A percentile compares a stretch with the other conserved stretches of the same genome.
phyloP scores from a whole-genome alignment of 371 early-diverging fungal species.

The Mortierella sp. region DNA sequence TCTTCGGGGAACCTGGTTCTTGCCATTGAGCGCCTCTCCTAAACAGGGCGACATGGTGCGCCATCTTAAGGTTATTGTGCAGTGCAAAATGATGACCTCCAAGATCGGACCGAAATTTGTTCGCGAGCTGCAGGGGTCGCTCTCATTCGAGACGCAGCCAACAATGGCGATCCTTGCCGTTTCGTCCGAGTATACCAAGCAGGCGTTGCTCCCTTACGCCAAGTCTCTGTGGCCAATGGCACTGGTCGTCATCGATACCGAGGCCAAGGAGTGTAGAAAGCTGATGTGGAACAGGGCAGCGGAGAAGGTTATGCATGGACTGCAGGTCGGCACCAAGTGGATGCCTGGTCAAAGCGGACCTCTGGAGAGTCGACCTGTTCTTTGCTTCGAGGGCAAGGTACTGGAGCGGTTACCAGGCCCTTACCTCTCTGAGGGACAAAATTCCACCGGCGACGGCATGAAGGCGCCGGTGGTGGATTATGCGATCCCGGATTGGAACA shows the following conservation, averaged over 20 bases:
- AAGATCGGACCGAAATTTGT: conserved; percentile 50
- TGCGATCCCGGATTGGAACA: conserved; percentile 25
- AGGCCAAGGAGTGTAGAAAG: conserved; percentile 29
- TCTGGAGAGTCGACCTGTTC: conserved; percentile 25
- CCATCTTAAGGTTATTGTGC: conserved; percentile 55
- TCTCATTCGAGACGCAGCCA: conserved; percentile 53
- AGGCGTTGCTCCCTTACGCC: conserved; percentile 34
- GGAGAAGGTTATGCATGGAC: conserved; percentile 53
- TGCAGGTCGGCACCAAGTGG: conserved; percentile 38
- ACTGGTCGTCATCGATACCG: conserved; percentile 43
- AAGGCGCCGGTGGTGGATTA: background rate
- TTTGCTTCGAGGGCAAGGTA: conserved; percentile 36
- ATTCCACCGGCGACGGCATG: background rate
- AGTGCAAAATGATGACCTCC: conserved; percentile 36
- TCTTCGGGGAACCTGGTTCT: conserved; percentile 55
- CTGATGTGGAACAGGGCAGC: conserved; percentile 57
- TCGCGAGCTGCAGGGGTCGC: conserved; percentile 51
- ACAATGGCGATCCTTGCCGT: conserved; percentile 51
- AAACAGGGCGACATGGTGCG: conserved; percentile 44
- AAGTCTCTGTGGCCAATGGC: conserved; percentile 57
- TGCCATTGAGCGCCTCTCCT: conserved; percentile 41
- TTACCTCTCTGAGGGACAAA: conserved; percentile 18
- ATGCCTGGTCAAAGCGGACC: background rate
- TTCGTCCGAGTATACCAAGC: conserved; percentile 44
- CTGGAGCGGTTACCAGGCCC: conserved; percentile 44